These are phyloP conservation scores for Beauveria brongniartii DNA, from an alignment of 2,329 filamentous ascomycete species.

Conservation along the genomic window DNA sequence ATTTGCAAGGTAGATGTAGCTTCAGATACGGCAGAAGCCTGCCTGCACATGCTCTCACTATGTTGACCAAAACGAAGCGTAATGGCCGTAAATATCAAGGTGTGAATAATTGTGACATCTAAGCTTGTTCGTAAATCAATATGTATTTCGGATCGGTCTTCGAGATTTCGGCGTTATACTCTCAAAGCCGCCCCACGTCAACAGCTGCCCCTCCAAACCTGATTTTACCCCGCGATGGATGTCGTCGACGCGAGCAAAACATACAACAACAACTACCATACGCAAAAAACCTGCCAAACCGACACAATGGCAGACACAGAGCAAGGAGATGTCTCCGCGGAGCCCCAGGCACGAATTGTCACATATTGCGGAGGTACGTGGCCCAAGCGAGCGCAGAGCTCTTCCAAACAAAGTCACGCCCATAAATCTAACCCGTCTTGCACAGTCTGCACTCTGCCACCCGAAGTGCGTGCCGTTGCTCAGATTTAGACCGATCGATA, in stretches of 20 bases:
- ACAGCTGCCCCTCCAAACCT: conserved; percentile 10
- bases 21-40: too few relatives aligned
- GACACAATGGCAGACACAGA: conserved; percentile 47
- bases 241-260: background rate
- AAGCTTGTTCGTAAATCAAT: background rate
- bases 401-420: background rate
- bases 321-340: conserved; percentile 33
- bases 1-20: too few relatives aligned
- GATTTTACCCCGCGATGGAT: conserved; percentile 10
- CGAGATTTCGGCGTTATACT: background rate
- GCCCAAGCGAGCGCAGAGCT: background rate
- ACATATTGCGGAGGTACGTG: conserved; percentile 52
- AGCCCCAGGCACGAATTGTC: conserved; percentile 44
- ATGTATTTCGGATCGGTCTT: background rate
- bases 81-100: too few relatives aligned
- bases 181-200: conserved; percentile 1
- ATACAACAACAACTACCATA: background rate
- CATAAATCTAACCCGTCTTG: conserved; percentile 9
- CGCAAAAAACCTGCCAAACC: background rate
- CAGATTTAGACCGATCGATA: conserved; percentile 9
- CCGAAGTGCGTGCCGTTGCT: conserved; percentile 40
- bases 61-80: too few relatives aligned
- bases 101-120: background rate
- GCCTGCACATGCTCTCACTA: too few relatives aligned
- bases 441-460: conserved; percentile 56